phyloP scores from a whole-genome alignment of 495 filamentous ascomycete species.

The Neurospora sublineolata region DNA sequence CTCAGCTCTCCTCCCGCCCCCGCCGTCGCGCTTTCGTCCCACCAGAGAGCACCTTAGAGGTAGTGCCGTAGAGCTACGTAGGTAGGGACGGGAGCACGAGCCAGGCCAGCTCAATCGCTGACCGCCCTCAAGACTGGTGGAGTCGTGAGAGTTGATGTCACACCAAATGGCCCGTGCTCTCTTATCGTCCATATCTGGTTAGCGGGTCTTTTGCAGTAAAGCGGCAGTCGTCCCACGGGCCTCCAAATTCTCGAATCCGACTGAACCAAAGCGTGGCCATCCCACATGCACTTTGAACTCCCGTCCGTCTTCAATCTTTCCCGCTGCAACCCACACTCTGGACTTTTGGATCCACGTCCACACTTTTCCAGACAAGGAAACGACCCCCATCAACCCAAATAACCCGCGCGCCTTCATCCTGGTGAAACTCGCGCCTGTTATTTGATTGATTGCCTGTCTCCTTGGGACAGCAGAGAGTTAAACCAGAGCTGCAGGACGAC shows the following conservation, averaged over 20 bases:
- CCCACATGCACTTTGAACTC: neutral
- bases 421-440: neutral
- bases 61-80: too few relatives aligned
- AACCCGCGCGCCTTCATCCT: neutral
- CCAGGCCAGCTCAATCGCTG: too few relatives aligned
- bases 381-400: neutral
- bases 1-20: neutral
- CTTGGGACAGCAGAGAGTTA: neutral
- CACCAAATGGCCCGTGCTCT: slow-evolving; percentile 5
- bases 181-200: neutral
- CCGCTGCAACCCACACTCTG: neutral
- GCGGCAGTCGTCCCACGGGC: neutral
- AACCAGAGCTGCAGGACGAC: neutral
- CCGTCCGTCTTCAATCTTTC: neutral
- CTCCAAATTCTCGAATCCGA: neutral
- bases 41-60: neutral
- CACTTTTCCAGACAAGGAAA: neutral
- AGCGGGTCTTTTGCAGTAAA: neutral
- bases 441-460: neutral
- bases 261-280: neutral
- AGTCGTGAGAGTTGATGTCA: slow-evolving; percentile 4
- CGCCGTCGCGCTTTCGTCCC: neutral
- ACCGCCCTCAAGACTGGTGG: too few relatives aligned
- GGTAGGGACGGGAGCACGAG: too few relatives aligned
- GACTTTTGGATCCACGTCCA: neutral